Conservation (phyloP, 2,329 filamentous ascomycete genomes). For the Fonsecaea pugnacius region DNA sequence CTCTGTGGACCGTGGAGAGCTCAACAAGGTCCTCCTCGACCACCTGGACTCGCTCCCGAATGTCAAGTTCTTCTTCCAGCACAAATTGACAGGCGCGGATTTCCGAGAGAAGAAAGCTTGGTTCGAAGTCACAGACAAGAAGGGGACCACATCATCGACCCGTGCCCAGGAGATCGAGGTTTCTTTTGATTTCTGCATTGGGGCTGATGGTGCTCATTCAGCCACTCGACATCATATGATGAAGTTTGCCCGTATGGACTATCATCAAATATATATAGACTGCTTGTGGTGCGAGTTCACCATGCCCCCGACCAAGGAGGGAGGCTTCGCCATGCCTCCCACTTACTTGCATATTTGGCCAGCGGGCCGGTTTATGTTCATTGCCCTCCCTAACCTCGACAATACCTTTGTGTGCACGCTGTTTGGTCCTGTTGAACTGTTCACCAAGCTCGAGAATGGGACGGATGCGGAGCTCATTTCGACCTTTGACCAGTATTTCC, state of each 20-base stretch:
- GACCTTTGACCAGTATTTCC: conserved; percentile 85
- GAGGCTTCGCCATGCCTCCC: conserved; percentile 77
- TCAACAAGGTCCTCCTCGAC: conserved; percentile 84
- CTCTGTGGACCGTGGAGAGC: conserved; percentile 79
- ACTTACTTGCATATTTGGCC: conserved; percentile 99
- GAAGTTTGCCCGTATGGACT: conserved; percentile 91
- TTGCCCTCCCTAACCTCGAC: conserved; percentile 87
- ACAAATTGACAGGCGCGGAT: conserved; percentile 89
- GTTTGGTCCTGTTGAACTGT: conserved; percentile 77
- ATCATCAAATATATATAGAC: conserved; percentile 92
- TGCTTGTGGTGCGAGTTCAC: conserved; percentile 97
- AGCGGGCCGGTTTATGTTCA: conserved; percentile 94
- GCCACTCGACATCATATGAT: conserved; percentile 90
- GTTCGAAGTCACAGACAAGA: conserved; percentile 68
- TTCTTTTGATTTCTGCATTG: conserved; percentile 88
- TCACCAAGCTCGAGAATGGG: conserved; percentile 67
- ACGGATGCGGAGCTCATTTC: conserved; percentile 60
- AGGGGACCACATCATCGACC: conserved; percentile 24
- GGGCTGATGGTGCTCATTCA: conserved; percentile 93
- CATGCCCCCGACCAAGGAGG: conserved; percentile 60
- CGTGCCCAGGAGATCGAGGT: conserved; percentile 76
- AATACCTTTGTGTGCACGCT: conserved; percentile 94
- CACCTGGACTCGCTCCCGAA: conserved; percentile 82
- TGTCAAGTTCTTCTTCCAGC: conserved; percentile 88
- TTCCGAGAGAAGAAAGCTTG: conserved; percentile 79